phyloP scores from a whole-genome alignment of 768 basidiomycete genomes.

The Amanita rimosa region DNA sequence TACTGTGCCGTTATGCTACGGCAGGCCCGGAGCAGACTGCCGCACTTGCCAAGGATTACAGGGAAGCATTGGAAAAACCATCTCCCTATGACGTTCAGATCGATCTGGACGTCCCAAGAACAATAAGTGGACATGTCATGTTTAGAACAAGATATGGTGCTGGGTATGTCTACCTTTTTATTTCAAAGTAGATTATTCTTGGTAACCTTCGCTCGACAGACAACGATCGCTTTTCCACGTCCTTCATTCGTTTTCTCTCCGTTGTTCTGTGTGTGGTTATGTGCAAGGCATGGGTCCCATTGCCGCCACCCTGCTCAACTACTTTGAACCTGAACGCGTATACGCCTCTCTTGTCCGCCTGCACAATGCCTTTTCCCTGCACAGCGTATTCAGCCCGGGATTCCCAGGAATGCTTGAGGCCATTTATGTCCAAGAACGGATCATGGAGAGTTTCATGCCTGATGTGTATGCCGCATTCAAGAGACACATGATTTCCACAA shows the following conservation, averaged over 20 bases:
- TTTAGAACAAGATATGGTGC: conserved; percentile 94
- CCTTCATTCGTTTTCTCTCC: conserved; percentile 81
- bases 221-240: conserved; percentile 95
- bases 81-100: conserved; percentile 94
- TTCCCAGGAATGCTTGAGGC: conserved; percentile 93
- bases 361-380: conserved; percentile 82
- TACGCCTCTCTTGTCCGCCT: conserved; percentile 81
- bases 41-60: conserved; percentile 37
- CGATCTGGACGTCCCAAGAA: conserved; percentile 94
- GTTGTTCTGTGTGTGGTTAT: conserved; percentile 84
- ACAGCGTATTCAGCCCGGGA: conserved; percentile 82
- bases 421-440: conserved; percentile 92
- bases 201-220: conserved; percentile 23
- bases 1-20: conserved; percentile 48
- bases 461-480: conserved; percentile 79
- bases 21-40: conserved; percentile 33
- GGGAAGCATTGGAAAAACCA: conserved; percentile 61
- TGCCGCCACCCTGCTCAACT: conserved; percentile 88
- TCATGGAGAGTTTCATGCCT: conserved; percentile 83
- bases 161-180: conserved; percentile 45
- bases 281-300: conserved; percentile 99
- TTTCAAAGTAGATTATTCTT: background rate
- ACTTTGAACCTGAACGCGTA: conserved; percentile 82
- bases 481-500: conserved; percentile 84
- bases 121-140: conserved; percentile 89